These are phyloP conservation scores for Cladosporium sphaerospermum DNA, from an alignment of 2,329 filamentous ascomycete genomes.

Conservation along the genomic window DNA sequence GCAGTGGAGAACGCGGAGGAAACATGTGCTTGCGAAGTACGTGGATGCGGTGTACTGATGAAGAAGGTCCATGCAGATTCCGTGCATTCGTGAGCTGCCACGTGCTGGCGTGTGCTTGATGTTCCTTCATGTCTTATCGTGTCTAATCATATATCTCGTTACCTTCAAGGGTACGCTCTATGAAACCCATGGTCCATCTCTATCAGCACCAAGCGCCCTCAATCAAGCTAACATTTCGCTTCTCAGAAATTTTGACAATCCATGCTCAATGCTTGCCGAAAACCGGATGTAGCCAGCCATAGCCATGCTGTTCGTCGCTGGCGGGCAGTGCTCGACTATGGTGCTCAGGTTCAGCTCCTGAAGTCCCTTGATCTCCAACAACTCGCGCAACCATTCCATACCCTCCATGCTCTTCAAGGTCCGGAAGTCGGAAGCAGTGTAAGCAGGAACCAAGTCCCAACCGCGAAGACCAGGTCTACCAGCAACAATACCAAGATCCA, in stretches of 20 bases:
- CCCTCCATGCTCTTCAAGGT: slow-evolving; percentile 41
- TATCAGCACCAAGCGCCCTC: not conserved
- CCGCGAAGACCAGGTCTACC: slow-evolving; percentile 42
- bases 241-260: slow-evolving; percentile 49
- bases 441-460: slow-evolving; percentile 46
- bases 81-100: not conserved
- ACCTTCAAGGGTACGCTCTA: not conserved
- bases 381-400: slow-evolving; percentile 53
- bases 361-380: slow-evolving; percentile 47
- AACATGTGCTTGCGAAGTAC: not conserved
- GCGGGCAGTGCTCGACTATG: slow-evolving; percentile 49
- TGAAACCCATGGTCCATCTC: not conserved
- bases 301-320: slow-evolving; percentile 44
- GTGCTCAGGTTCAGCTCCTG: slow-evolving; percentile 47
- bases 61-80: not conserved
- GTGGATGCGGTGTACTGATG: not conserved
- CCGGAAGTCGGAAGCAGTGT: slow-evolving; percentile 44
- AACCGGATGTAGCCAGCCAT: slow-evolving; percentile 56
- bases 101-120: not conserved
- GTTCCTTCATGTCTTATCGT: not conserved
- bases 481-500: slow-evolving; percentile 48
- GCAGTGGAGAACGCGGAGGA: not conserved
- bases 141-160: not conserved
- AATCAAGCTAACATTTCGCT: slow-evolving; percentile 27
- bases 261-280: slow-evolving; percentile 53